Base-by-base conservation (phyloP, 2,329 filamentous ascomycete species). In the Ilyonectria destructans region DNA sequence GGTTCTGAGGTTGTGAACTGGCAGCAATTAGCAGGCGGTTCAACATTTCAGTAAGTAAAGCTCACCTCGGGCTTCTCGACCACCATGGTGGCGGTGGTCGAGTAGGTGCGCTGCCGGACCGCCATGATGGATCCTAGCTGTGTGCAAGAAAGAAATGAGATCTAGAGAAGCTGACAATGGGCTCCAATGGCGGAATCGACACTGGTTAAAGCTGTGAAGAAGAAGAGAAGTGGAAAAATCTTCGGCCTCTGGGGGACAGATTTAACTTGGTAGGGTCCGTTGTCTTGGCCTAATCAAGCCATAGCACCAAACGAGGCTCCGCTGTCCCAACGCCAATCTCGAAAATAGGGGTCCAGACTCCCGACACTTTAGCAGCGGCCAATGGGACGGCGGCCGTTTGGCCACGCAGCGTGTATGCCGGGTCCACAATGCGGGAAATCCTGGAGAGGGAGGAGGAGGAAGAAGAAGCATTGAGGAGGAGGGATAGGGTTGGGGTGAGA, bases 261-360 rank as follows among this genome's bases (percentile, higher is more conserved):
- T 67, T 67, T 67, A 67, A 67, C 58, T 52, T 48, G 54, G 54
- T 52, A 62, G 64, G 64, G 64, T 62, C 35, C 33, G 43, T 54
- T 57, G 51, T 26, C 71, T 72, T 72, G 69, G 65, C 73, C 74
- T 66, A 73, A 75, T 74, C 51, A 46, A 71, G 74, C 65, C 26
- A 62, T 69, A 72, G 72, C 64, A 73, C 61, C 54, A 62, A 55
- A 58, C 21, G 63, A 45, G 29, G 58, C 54, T 61, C 60, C 58
- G 67, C 68, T 52, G 61, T 46, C 55, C 58, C 61, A 67, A 57
- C 58, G 62, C 17, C 35, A 68, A 54, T 17, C 48, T 31, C 58
- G 19, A 58, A 58, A 71, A 73, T 75, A 75, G 70, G 74, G 74
- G 74, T 73, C 73, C 73, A 75, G 65, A 63, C 70, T 31, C 48